Evolutionary conservation across 2,329 filamentous ascomycete genomes (phyloP).

Genomic region (Sphaerulina musiva): DNA sequence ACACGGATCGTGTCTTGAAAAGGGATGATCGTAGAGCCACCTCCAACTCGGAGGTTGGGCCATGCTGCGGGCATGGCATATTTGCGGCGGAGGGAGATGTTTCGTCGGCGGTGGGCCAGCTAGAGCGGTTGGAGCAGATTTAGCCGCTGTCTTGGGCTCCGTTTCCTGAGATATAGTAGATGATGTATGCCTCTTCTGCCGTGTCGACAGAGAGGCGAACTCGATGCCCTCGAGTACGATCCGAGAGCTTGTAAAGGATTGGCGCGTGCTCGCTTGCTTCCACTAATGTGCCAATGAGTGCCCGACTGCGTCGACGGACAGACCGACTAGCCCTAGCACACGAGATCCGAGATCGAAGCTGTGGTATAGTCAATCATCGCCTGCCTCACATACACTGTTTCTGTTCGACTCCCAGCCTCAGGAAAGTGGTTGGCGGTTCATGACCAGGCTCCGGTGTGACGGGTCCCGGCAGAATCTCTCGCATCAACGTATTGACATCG

Average conservation of each 20-base stretch:
- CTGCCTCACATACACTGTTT: constrained; percentile 2
- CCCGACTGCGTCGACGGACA: neutral
- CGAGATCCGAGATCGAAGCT: neutral
- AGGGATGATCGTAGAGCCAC: constrained; percentile 1
- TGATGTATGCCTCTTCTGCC: neutral
- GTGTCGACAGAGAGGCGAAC: neutral
- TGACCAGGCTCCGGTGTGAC: constrained; percentile 27
- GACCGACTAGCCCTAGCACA: neutral
- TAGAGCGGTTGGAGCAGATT: neutral
- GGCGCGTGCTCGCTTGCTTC: neutral
- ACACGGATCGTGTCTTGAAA: no score
- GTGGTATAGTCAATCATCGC: neutral
- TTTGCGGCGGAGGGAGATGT: neutral
- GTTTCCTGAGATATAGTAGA: neutral
- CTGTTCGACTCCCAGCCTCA: constrained; percentile 16
- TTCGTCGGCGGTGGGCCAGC: neutral
- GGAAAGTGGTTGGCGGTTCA: constrained; percentile 25
- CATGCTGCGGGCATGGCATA: constrained; percentile 5
- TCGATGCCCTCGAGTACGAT: neutral
- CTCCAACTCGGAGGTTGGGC: constrained; percentile 4
- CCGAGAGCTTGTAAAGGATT: neutral
- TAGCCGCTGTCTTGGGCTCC: neutral
- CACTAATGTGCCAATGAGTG: neutral
- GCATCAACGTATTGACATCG: constrained; percentile 41
- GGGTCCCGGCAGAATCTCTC: constrained; percentile 43